Percentiles rank a stretch among this genome's conserved stretches.
Evolutionary conservation across 2,329 filamentous ascomycete species (phyloP).

Genomic region (Penicillium rolfsii): DNA sequence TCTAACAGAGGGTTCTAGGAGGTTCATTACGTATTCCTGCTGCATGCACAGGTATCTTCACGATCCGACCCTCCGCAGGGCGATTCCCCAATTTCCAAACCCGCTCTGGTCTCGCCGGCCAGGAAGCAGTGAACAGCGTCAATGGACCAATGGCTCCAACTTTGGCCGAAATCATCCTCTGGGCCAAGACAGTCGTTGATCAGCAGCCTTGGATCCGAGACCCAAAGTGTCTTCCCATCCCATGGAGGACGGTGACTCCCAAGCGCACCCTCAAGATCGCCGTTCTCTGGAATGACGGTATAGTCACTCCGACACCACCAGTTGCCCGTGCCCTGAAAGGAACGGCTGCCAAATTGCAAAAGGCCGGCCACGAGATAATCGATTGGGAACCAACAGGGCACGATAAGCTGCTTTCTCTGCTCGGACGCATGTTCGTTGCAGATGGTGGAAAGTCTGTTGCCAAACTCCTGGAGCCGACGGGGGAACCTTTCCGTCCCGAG

Average conservation of each 20-base stretch:
- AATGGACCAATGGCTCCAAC: conserved; percentile 65
- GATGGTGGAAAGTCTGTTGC: conserved; percentile 36
- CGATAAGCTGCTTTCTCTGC: neutral
- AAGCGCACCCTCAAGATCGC: conserved; percentile 55
- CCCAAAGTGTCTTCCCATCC: conserved; percentile 61
- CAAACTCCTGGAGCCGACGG: conserved; percentile 28
- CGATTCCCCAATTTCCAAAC: conserved; percentile 30
- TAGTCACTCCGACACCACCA: conserved; percentile 66
- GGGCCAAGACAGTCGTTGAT: conserved; percentile 55
- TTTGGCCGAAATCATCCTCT: conserved; percentile 59
- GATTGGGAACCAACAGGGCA: neutral
- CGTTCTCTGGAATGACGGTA: conserved; percentile 64
- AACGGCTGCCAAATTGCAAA: conserved; percentile 58
- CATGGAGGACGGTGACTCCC: conserved; percentile 49
- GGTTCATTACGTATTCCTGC: neutral
- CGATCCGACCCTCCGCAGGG: neutral
- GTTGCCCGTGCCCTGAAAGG: conserved; percentile 59
- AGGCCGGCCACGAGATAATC: conserved; percentile 54
- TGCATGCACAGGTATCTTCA: neutral
- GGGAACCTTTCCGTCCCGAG: conserved; percentile 51
- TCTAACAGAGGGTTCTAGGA: neutral
- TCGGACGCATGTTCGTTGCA: conserved; percentile 1
- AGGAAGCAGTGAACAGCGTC: conserved; percentile 66
- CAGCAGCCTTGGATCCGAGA: conserved; percentile 60
- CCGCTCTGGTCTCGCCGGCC: conserved; percentile 64